Evolutionary conservation across 2,329 filamentous ascomycete genomes (phyloP), one percentile per base, ranked within the genome.

Genomic region (Didymella keratinophila): DNA sequence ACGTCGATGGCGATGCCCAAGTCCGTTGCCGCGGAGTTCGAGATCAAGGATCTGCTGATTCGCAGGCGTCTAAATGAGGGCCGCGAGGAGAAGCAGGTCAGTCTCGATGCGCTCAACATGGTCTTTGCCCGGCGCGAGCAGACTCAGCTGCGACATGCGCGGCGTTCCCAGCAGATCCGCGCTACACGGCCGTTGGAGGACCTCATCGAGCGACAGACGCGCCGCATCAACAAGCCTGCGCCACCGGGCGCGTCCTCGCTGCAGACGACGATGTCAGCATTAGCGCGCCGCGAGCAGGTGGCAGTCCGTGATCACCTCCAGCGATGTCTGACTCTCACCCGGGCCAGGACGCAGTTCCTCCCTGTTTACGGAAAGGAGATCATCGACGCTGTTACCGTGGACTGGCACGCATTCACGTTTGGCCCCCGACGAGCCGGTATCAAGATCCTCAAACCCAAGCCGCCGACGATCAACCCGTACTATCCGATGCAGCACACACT

Each of bases 1-100:
- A 99, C 94, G 0, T 98, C 95, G 1, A 96, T 97, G 76, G 92
- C 93, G 3, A 96, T 98, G 90, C 83, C 86, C 25, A 89, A 84
- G 63, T 96, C 93, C 2, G 88, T 92, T 2, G 82, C 88, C 9
- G 87, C 89, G 2, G 86, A 90, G 34, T 98, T 89, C 69, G 88
- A 89, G 66, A 81, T 86, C 51, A 90, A 89, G 30, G 91, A 96
- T 62, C 79, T 86, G 2, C 81, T 91, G 25, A 80, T 98, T 42
- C 86, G 90, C 20, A 84, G 83, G 49, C 85, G 85, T 16, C 76
- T 96, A 7, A 78, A 92, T n/a, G 80, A 83, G 20, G 78, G 85
- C 34, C 81, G 86, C 45, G 83, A 85, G 0, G 88, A 91, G 78
- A 84, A 81, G 45, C 82, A 80, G 11, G 87, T 93, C 16, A 90